Conservation (phyloP, 2,329 filamentous ascomycete species). For the Fusarium annulatum region DNA sequence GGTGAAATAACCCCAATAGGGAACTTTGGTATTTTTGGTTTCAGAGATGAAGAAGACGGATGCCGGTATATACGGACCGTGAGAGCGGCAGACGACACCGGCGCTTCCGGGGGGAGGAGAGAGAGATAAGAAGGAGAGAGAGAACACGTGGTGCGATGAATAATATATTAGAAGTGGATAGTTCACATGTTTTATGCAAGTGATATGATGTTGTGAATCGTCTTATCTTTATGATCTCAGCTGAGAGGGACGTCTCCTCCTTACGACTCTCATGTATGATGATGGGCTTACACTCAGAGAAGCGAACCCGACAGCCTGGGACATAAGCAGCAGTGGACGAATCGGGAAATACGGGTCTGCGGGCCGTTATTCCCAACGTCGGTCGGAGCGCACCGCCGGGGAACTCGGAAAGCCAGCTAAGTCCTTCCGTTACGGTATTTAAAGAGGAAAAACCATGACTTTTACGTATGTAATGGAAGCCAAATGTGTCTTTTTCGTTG, state of each 20-base stretch:
- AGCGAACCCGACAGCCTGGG: constrained; percentile 27
- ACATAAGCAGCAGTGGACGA: not conserved
- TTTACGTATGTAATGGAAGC: not conserved
- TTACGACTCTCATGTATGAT: not conserved
- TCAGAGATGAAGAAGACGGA: constrained; percentile 13
- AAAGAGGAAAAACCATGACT: not conserved
- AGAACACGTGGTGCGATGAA: not conserved
- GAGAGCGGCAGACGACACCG: constrained; percentile 30
- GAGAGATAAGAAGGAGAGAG: not conserved
- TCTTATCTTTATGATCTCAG: constrained; percentile 9
- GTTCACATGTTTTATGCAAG: not conserved
- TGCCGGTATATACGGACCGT: constrained; percentile 42
- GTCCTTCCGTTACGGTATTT: not conserved
- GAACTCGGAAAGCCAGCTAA: not conserved
- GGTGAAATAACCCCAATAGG: constrained; percentile 11
- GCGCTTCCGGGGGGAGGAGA: not conserved
- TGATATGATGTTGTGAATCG: not conserved
- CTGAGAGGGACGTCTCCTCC: not conserved
- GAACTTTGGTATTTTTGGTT: not conserved
- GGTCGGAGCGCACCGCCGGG: constrained; percentile 31
- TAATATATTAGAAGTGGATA: not conserved
- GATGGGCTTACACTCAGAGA: not conserved
- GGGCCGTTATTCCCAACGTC: constrained; percentile 37
- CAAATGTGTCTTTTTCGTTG: constrained; percentile 6
- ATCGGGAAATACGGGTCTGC: constrained; percentile 32